Percentiles rank a stretch among this genome's conserved stretches.
phyloP scores from a whole-genome alignment of 768 basidiomycete genomes.

The Suillus ampliporus region DNA sequence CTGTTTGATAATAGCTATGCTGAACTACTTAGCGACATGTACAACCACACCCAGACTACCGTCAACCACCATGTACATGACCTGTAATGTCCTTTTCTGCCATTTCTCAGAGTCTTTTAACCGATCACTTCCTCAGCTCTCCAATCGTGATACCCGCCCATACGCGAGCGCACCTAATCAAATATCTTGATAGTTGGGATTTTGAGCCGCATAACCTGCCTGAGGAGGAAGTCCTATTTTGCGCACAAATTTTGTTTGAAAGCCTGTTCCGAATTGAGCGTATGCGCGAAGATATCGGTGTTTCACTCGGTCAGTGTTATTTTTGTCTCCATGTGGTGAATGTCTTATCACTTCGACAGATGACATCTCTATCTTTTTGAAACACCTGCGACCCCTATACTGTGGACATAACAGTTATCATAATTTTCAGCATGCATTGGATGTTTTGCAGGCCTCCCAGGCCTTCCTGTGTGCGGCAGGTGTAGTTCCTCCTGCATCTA shows the following conservation, averaged over 20 bases:
- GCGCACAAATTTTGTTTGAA: conserved; percentile 88
- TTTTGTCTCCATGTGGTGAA: conserved; percentile 26
- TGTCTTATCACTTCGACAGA: conserved; percentile 47
- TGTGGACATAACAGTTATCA: conserved; percentile 93
- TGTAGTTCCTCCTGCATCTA: conserved; percentile 78
- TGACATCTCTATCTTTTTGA: conserved; percentile 78
- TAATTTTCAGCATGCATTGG: conserved; percentile 96
- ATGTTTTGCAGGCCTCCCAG: conserved; percentile 93
- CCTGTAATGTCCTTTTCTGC: conserved; percentile 22
- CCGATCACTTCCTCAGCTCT: conserved; percentile 42
- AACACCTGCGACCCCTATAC: conserved; percentile 91
- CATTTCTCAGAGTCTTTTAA: conserved; percentile 3
- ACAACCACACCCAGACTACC: conserved; percentile 74
- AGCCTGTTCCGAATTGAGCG: conserved; percentile 80
- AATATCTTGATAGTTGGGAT: conserved; percentile 77
- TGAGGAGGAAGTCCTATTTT: conserved; percentile 82
- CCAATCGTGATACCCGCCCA: conserved; percentile 52
- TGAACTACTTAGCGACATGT: conserved; percentile 86
- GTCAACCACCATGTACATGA: conserved; percentile 57
- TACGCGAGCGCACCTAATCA: conserved; percentile 67
- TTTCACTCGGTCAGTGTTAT: conserved; percentile 60
- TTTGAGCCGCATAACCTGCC: conserved; percentile 89
- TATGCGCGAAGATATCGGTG: conserved; percentile 60
- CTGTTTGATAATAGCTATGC: conserved; percentile 59
- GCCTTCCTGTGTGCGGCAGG: conserved; percentile 81